These are phyloP conservation scores for Populus tremula DNA, from an alignment of 345 rosid species.

Conservation along the genomic window DNA sequence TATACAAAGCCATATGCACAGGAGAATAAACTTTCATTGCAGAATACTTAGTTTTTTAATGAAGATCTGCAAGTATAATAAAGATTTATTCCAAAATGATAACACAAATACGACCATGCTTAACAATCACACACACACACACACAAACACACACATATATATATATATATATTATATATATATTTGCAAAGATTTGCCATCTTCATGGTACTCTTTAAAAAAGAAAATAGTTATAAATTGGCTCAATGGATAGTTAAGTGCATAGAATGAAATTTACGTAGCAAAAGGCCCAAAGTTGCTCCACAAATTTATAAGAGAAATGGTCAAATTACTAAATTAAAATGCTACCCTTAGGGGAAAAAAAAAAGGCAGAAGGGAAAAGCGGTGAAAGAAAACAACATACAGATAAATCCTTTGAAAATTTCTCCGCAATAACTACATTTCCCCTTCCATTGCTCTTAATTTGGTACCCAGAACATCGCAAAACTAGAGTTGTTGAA, in stretches of 20 bases:
- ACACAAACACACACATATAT: no score
- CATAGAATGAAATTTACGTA: no score
- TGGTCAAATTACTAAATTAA: not conserved
- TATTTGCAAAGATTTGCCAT: not conserved
- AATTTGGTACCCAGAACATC: conserved; percentile 61
- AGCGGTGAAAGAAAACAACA: conserved; percentile 10
- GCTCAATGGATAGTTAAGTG: no score
- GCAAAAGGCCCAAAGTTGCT: no score
- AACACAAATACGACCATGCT: not conserved
- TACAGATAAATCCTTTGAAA: conserved; percentile 60
- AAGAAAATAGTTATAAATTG: not conserved
- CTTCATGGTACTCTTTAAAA: not conserved
- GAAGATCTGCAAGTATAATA: not conserved
- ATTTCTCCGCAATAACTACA: conserved; percentile 53
- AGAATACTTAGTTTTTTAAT: not conserved
- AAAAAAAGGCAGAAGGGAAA: not conserved
- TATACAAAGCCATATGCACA: not conserved
- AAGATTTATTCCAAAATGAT: not conserved
- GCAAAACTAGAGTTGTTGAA: conserved; percentile 50
- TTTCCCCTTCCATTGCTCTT: conserved; percentile 45
- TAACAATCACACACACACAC: not conserved
- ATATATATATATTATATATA: not conserved
- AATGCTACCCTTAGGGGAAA: not conserved
- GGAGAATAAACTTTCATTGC: not conserved
- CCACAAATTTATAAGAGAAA: not conserved